phyloP scores from a whole-genome alignment of 495 filamentous ascomycete species.

The Apodospora peruviana region DNA sequence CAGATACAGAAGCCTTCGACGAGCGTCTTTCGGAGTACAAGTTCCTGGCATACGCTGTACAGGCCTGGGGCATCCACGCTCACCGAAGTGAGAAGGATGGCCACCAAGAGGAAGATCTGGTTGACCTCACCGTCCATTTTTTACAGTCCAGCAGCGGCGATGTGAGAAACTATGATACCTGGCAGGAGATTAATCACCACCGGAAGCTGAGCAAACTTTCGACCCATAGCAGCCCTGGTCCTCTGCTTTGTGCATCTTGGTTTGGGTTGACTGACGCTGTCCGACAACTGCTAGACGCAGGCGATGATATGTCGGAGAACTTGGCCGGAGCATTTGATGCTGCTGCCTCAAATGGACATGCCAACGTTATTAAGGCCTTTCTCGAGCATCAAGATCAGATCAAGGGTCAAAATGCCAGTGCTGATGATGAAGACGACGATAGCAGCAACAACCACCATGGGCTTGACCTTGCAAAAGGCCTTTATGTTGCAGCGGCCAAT shows the following conservation, averaged over 20 bases:
- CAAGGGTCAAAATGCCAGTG: too few relatives aligned
- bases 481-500: background rate
- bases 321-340: background rate
- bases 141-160: background rate
- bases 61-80: conserved; percentile 1
- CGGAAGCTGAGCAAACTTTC: background rate
- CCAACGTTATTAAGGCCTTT: background rate
- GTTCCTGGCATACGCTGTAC: background rate
- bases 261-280: conserved; percentile 1
- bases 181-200: background rate
- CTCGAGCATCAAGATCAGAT: background rate
- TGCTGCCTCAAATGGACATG: conserved; percentile 1
- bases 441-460: background rate
- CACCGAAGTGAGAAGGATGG: conserved; percentile 1
- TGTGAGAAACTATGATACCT: background rate
- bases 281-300: background rate
- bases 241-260: conserved; percentile 18
- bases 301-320: background rate
- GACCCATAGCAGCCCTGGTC: background rate
- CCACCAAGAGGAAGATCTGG: background rate
- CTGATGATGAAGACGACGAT: background rate
- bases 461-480: background rate
- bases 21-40: background rate
- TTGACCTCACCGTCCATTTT: background rate
- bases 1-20: background rate